These are phyloP conservation scores for Bidens hawaiensis DNA, from an alignment of 140 eudicot species.

Conservation along the genomic window DNA sequence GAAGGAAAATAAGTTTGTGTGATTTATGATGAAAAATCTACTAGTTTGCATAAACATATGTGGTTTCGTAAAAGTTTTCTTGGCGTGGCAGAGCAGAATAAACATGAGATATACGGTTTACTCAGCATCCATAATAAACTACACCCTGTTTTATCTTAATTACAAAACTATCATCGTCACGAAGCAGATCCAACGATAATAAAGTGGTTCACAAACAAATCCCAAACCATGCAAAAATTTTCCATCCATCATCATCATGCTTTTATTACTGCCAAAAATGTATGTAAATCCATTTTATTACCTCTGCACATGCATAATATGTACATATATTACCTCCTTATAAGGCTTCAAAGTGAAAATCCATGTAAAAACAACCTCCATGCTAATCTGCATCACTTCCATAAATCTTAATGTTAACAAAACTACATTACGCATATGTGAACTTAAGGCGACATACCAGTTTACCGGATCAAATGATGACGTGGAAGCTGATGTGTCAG, in stretches of 20 bases:
- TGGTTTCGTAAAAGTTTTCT: not conserved
- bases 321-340: conserved; percentile 17
- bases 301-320: conserved; percentile 19
- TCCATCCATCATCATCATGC: conserved; percentile 24
- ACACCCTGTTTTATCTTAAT: not conserved
- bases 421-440: not conserved
- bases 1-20: not conserved
- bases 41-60: not conserved
- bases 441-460: not conserved
- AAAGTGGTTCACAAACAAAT: conserved; percentile 4
- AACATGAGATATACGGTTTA: not conserved
- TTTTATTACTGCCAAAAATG: conserved; percentile 34
- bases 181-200: not conserved
- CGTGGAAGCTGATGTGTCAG: conserved; percentile 1
- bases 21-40: not conserved
- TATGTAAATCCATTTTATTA: conserved; percentile 18
- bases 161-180: not conserved
- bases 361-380: conserved; percentile 22
- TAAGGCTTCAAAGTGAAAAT: not conserved
- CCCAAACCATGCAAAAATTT: not conserved
- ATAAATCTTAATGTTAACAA: not conserved
- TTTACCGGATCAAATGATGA: not conserved
- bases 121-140: not conserved
- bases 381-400: conserved; percentile 7
- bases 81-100: not conserved